A percentile compares a stretch with the other conserved stretches of the same genome.
Conservation (phyloP, 1,284 basidiomycete species). For the Ceratobasidium sp. region DNA sequence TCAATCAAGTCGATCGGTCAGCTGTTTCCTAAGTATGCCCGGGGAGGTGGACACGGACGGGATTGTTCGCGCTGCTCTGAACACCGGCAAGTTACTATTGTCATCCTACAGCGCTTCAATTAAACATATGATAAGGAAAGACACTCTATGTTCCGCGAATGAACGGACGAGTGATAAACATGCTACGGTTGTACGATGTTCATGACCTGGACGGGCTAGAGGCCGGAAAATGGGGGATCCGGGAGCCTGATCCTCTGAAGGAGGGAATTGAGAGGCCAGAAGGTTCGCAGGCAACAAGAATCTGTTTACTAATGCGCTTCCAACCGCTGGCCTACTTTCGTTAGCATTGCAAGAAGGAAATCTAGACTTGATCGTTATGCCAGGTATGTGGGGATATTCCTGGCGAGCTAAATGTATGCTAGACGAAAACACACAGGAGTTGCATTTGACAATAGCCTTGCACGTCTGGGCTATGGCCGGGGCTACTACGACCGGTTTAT, state of each 20-base stretch:
- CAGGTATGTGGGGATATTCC: slow-evolving; percentile 35
- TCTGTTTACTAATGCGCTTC: not conserved
- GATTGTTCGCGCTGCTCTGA: slow-evolving; percentile 46
- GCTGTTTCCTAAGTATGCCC: slow-evolving; percentile 50
- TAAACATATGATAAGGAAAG: slow-evolving; percentile 36
- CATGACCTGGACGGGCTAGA: slow-evolving; percentile 42
- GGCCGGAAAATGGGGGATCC: slow-evolving; percentile 50
- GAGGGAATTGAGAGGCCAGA: slow-evolving; percentile 43
- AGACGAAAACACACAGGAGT: slow-evolving; percentile 43
- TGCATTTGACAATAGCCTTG: slow-evolving; percentile 48
- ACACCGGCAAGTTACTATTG: not conserved
- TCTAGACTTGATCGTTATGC: slow-evolving; percentile 50
- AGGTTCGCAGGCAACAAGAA: slow-evolving; percentile 18
- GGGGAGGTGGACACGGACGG: slow-evolving; percentile 50
- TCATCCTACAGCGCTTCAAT: not conserved
- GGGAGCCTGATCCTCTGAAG: slow-evolving; percentile 47
- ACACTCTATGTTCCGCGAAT: slow-evolving; percentile 50
- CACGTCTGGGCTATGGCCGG: slow-evolving; percentile 49
- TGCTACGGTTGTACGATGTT: slow-evolving; percentile 50
- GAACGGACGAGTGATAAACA: slow-evolving; percentile 48
- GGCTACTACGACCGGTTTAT: slow-evolving; percentile 49
- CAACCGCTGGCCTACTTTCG: not conserved
- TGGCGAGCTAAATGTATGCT: not conserved
- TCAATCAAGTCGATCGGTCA: slow-evolving; percentile 47
- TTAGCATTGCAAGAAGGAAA: slow-evolving; percentile 27